Evolutionary conservation across 2,329 filamentous ascomycete species (phyloP).

Genomic region (Zasmidium citrigriseum): DNA sequence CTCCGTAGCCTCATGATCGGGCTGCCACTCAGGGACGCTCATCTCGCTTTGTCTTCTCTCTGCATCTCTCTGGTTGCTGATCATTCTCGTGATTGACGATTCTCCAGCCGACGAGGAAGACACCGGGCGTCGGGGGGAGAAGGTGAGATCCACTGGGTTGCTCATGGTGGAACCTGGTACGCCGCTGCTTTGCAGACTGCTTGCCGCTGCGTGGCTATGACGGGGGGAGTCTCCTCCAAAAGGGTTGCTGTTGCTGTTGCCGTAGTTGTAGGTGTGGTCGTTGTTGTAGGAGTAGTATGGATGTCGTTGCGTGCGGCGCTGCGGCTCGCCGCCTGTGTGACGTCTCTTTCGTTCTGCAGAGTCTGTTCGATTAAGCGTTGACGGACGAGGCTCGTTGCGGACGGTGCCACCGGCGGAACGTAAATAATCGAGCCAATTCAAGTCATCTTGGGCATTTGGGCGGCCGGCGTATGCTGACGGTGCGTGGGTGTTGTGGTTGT

Average conservation of each 20-base stretch:
- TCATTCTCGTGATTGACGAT: conserved; percentile 7
- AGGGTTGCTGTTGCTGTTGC: no score
- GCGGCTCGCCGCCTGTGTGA: conserved; percentile 27
- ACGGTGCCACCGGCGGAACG: conserved; percentile 26
- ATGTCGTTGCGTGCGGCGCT: conserved; percentile 24
- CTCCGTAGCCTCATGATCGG: conserved; percentile 75
- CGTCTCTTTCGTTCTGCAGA: conserved; percentile 32
- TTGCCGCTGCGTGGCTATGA: no score
- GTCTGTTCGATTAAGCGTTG: conserved; percentile 11
- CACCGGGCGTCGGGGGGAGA: conserved; percentile 9
- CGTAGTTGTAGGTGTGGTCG: background rate
- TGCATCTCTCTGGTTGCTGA: background rate
- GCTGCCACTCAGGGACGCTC: conserved; percentile 78
- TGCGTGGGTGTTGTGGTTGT: background rate
- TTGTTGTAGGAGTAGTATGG: background rate
- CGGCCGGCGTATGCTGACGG: conserved; percentile 5
- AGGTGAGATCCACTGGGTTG: conserved; percentile 31
- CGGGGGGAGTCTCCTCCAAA: no score
- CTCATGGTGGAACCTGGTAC: no score
- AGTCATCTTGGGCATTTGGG: conserved; percentile 14
- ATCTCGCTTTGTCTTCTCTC: conserved; percentile 43
- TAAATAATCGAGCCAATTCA: conserved; percentile 29
- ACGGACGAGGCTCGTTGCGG: conserved; percentile 3
- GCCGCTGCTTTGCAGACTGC: no score
- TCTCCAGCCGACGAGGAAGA: no score